Base-by-base conservation (phyloP, 148 eudicot genomes). In the Drosera capensis region DNA sequence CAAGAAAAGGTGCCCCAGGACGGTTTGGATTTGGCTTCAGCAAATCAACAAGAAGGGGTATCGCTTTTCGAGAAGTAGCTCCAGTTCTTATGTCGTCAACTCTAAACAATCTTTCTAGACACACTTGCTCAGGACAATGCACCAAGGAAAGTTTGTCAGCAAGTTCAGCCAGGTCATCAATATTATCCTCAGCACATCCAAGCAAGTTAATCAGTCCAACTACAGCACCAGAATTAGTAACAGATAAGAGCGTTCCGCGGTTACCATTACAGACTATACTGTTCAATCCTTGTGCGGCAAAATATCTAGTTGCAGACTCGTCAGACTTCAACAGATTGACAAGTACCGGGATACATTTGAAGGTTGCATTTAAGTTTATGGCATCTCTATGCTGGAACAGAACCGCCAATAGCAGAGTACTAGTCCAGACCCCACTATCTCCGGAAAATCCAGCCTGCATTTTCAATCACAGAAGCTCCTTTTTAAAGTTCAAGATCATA, bases 11-110 rank as follows among this genome's bases (percentile, higher is more conserved):
- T 43, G 97, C 97, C 45, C 97, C 93, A 4, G 95, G 97, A 37
- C 95, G 95, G 62, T 90, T 93, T 14, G 97, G 95, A 40, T 80
- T 90, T 35, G 97, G 97, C 62, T 80, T 90, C 20, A 90, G 95
- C 48, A 84, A 66, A 66, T 90, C 97, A 30, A 90, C 97, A 46
- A 90, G 95, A 49, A 68, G 79, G 19, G 97, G 97, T 58, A 90
- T 90, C 19, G 87, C 87, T 74, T 90, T 90, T 43, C 97, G 58
- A 46, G 97, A 84, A 59, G 86, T 71, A 38, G 95, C 97, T 36
- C 97, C 97, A 58, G 70, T 76, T 64, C 93, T 75, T 47, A 90
- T 84, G 50, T 90, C 97, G 40, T 90, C 97, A 55, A 88, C 97
- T 64, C 92, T 73, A 56, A 88, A 88, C 69, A 88, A 61, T 67